These are phyloP conservation scores for Lachnellula willkommii DNA, from an alignment of 2,329 filamentous ascomycete species.

Conservation along the genomic window DNA sequence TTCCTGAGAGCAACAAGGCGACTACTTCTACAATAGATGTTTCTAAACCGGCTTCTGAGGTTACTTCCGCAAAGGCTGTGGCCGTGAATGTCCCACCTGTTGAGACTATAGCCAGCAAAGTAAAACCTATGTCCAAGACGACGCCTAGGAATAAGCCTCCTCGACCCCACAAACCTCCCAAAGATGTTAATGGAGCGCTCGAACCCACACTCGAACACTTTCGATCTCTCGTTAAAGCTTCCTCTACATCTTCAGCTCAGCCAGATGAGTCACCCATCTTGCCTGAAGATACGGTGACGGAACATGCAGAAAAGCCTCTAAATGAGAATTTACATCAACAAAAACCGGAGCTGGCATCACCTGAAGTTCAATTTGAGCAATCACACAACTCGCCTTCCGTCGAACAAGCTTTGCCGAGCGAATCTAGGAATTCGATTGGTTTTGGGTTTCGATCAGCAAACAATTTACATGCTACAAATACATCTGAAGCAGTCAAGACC, in stretches of 20 bases:
- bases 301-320: neutral
- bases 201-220: constrained; percentile 13
- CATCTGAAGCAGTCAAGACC: neutral
- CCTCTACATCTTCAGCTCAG: neutral
- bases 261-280: neutral
- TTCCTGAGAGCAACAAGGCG: neutral
- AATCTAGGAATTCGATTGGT: neutral
- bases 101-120: neutral
- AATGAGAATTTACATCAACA: neutral
- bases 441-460: constrained; percentile 2
- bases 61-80: neutral
- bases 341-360: constrained; percentile 1
- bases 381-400: neutral
- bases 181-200: constrained; percentile 1
- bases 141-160: neutral
- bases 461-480: neutral
- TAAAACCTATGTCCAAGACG: neutral
- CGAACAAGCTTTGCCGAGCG: neutral
- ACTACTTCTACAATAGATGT: neutral
- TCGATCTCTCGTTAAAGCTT: constrained; percentile 12
- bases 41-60: neutral
- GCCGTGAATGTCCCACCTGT: neutral
- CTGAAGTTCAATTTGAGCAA: constrained; percentile 5
- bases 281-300: neutral
- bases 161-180: neutral